Conservation (phyloP, 768 basidiomycete genomes). For the Kwoniella dendrophila region DNA sequence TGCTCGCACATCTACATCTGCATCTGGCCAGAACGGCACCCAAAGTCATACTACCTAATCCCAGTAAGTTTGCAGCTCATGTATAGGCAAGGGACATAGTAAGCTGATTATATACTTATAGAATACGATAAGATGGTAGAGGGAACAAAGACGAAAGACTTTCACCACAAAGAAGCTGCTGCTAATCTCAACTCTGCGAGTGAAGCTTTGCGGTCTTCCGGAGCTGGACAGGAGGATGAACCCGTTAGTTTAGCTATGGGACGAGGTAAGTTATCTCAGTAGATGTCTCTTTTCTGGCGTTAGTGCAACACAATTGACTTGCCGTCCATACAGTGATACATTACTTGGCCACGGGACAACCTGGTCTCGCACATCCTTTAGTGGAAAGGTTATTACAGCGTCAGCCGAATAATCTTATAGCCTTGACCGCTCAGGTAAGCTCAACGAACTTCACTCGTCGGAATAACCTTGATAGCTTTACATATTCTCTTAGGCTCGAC, state of each 20-base stretch:
- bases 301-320: background rate
- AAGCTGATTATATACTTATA: conserved; percentile 22
- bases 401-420: conserved; percentile 83
- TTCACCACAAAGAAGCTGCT: conserved; percentile 60
- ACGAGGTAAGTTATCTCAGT: conserved; percentile 29
- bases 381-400: conserved; percentile 77
- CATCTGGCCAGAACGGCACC: conserved; percentile 80
- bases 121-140: conserved; percentile 48
- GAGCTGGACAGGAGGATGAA: conserved; percentile 66
- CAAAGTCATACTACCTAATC: conserved; percentile 70
- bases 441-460: no score
- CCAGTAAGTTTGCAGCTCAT: conserved; percentile 63
- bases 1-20: conserved; percentile 83
- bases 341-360: conserved; percentile 73
- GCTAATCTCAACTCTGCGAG: conserved; percentile 60
- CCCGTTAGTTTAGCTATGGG: conserved; percentile 39
- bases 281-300: background rate
- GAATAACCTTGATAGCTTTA: no score
- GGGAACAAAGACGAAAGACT: conserved; percentile 34
- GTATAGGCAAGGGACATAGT: background rate
- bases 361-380: conserved; percentile 77
- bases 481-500: conserved; percentile 67
- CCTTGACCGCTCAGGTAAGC: conserved; percentile 78
- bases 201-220: conserved; percentile 59
- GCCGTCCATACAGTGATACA: conserved; percentile 66